Evolutionary conservation across 2,329 filamentous ascomycete genomes (phyloP), one percentile per base, ranked within the genome.

Genomic region (Fragosphaeria purpurea): DNA sequence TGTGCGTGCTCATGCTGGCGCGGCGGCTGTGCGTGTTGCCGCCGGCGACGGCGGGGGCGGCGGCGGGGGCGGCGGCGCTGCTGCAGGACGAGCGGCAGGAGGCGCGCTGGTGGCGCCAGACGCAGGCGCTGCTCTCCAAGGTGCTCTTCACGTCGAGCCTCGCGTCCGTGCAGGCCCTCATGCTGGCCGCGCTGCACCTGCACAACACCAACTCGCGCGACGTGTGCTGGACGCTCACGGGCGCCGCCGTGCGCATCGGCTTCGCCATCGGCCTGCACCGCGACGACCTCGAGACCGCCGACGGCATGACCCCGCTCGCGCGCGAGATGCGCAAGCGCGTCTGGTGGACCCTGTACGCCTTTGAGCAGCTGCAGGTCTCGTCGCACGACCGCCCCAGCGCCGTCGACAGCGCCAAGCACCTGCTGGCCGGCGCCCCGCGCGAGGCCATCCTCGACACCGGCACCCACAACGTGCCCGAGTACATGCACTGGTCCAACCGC

Each of bases 121-220:
- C 67, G 6, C 67, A 70, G 55, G 61, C 62, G 6, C 60, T 70
- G 4, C 60, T 71, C 10, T 65, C 69, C 1, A 65, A 65, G 10
- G 67, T 70, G 38, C 61, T 70, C 46, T 70, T 70, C 55, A 69
- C 67, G 2, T 69, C 68, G 4, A 69, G 64, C 58, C 55, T 69
- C 41, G 57, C 59, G 44, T 64, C 69, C 0, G 63, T 71, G 9
- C 67, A 70, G 57, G 65, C 67, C 4, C 59, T 71, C 43, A 59
- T 70, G 59, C 62, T 71, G 5, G 63, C 65, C 8, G 65, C 67
- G 4, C 55, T 69, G 4, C 67, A 70, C 50, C 65, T 71, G 12
- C 67, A 71, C 58, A 70, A 70, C 57, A 70, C 67, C 3, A 69
- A 68, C 58, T 66, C 68, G 52, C 62, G 67, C 33, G 69, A 71